phyloP scores from a whole-genome alignment of 371 early-diverging fungal species.

The Apophysomyces variabilis region DNA sequence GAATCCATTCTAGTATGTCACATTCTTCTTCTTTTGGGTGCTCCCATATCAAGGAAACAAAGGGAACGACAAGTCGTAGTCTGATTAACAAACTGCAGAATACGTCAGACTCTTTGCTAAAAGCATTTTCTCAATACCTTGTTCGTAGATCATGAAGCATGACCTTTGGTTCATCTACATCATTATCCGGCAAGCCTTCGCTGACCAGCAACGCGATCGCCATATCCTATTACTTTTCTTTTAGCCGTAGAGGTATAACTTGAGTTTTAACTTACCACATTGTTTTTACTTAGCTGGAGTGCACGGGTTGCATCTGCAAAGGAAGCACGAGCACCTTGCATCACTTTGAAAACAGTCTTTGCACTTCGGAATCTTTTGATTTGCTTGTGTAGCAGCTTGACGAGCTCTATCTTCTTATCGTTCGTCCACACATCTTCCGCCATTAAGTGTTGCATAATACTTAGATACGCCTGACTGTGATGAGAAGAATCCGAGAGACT shows the following conservation, averaged over 20 bases:
- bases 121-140: conserved; percentile 26
- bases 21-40: conserved; percentile 55
- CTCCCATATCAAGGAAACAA: conserved; percentile 61
- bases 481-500: conserved; percentile 31
- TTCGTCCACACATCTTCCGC: conserved; percentile 53
- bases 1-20: conserved; percentile 51
- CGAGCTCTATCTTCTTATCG: conserved; percentile 54
- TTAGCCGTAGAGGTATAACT: background rate
- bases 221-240: conserved; percentile 27
- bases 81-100: conserved; percentile 45
- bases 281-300: conserved; percentile 38
- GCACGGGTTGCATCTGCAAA: conserved; percentile 55
- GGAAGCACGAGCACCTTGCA: conserved; percentile 47
- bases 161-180: conserved; percentile 18
- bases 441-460: conserved; percentile 58
- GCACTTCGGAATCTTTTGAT: conserved; percentile 50
- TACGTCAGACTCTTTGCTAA: background rate
- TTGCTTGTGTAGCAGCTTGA: conserved; percentile 55
- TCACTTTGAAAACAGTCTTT: conserved; percentile 50
- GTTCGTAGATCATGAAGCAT: conserved; percentile 50
- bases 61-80: conserved; percentile 58
- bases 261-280: conserved; percentile 34
- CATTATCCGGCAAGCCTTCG: conserved; percentile 37
- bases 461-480: conserved; percentile 55
- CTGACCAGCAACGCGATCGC: conserved; percentile 45